Percentiles rank a stretch among this genome's conserved stretches.
These are phyloP conservation scores for Plasmodium gaboni DNA, from an alignment of 169 alveolate genomes.

Conservation along the genomic window DNA sequence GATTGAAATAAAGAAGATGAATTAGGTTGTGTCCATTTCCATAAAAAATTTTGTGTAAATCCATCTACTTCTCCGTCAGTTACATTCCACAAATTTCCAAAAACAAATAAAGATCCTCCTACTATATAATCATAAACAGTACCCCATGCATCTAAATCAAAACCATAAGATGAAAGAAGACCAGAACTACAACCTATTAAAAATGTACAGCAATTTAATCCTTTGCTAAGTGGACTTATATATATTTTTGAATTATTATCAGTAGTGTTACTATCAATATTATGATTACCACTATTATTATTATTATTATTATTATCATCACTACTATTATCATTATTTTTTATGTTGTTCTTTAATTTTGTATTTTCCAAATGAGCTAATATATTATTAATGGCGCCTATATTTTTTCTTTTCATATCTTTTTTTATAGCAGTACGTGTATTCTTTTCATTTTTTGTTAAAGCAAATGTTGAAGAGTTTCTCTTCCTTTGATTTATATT, in stretches of 20 bases:
- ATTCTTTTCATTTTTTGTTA: background rate
- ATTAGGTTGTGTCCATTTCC: constrained; percentile 85
- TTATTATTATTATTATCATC: constrained; percentile 8
- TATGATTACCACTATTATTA: background rate
- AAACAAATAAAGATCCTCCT: constrained; percentile 80
- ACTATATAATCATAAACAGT: constrained; percentile 76
- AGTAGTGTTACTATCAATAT: background rate
- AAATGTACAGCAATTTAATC: constrained; percentile 76
- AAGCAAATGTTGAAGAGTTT: constrained; percentile 12
- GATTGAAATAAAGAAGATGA: constrained; percentile 73
- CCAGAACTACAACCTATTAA: constrained; percentile 85
- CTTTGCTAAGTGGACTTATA: constrained; percentile 4
- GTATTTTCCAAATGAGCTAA: background rate
- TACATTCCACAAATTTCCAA: constrained; percentile 82
- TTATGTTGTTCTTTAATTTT: background rate
- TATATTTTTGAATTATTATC: constrained; percentile 3
- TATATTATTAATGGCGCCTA: constrained; percentile 1
- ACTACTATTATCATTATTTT: background rate
- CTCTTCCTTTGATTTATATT: constrained; percentile 11
- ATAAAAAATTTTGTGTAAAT: constrained; percentile 78
- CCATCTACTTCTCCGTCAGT: constrained; percentile 85
- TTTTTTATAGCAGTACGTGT: constrained; percentile 1
- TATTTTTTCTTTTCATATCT: constrained; percentile 37
- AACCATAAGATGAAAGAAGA: constrained; percentile 73
- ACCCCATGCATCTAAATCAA: constrained; percentile 77